These are phyloP conservation scores for Glycine tomentella DNA, from an alignment of 306 rosid species.

Conservation along the genomic window DNA sequence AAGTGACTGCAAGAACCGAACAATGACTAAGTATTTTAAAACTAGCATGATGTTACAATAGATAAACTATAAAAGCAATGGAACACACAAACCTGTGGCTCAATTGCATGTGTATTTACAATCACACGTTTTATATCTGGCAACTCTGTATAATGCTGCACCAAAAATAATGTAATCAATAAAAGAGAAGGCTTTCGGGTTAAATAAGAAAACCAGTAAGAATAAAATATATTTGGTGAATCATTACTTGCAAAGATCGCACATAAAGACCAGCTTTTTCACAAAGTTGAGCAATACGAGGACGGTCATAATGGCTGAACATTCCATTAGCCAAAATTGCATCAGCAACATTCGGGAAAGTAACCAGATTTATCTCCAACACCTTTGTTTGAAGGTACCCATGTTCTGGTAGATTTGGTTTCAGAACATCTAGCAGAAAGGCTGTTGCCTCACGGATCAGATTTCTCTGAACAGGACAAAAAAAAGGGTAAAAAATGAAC, in stretches of 20 bases:
- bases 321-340: slow-evolving; percentile 99
- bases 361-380: slow-evolving; percentile 93
- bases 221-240: slow-evolving; percentile 26
- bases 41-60: slow-evolving; percentile 21
- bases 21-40: slow-evolving; percentile 36
- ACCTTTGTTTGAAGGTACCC: slow-evolving; percentile 94
- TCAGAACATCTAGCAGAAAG: slow-evolving; percentile 91
- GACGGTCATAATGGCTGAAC: slow-evolving; percentile 99
- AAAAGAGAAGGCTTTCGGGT: slow-evolving; percentile 13
- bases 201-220: neutral
- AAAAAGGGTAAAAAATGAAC: slow-evolving; percentile 38
- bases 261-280: slow-evolving; percentile 97
- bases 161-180: slow-evolving; percentile 45
- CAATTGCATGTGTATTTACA: slow-evolving; percentile 98
- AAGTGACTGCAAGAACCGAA: slow-evolving; percentile 72
- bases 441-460: slow-evolving; percentile 99
- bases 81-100: slow-evolving; percentile 84
- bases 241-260: slow-evolving; percentile 92
- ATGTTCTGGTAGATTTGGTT: slow-evolving; percentile 97
- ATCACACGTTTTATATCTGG: slow-evolving; percentile 97
- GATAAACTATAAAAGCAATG: slow-evolving; percentile 37
- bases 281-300: slow-evolving; percentile 95
- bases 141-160: slow-evolving; percentile 98
- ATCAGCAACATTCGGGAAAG: slow-evolving; percentile 98
- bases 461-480: slow-evolving; percentile 71